Evolutionary conservation across 768 basidiomycete genomes (phyloP).

Genomic region (Boletus vermiculosoides): DNA sequence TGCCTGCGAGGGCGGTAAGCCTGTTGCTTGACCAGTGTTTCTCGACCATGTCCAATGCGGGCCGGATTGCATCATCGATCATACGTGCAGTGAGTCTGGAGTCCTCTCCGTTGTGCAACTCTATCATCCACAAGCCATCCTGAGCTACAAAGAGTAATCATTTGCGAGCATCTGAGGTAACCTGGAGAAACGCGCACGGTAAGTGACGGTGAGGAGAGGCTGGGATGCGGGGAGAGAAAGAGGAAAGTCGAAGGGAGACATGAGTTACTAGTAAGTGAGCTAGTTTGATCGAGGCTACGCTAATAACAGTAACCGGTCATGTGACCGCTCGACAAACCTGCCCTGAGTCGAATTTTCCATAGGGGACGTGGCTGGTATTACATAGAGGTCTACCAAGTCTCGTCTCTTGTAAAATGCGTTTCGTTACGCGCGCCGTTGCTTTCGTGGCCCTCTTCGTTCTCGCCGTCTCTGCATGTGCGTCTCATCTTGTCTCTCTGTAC

Average conservation of each 20-base stretch:
- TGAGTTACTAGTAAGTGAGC: not conserved
- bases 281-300: not conserved
- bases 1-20: conserved; percentile 43
- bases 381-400: not conserved
- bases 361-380: conserved; percentile 26
- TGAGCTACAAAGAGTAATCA: conserved; percentile 25
- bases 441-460: conserved; percentile 30
- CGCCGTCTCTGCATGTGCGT: conserved; percentile 33
- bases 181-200: conserved; percentile 43
- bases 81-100: conserved; percentile 62
- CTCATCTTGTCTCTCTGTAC: not conserved
- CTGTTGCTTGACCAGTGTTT: conserved; percentile 62
- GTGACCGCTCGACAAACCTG: conserved; percentile 21
- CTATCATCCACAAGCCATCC: conserved; percentile 71
- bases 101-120: conserved; percentile 77
- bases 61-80: conserved; percentile 58
- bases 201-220: conserved; percentile 65
- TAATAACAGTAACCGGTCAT: conserved; percentile 5
- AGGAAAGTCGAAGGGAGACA: conserved; percentile 29
- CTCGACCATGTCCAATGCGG: conserved; percentile 73
- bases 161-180: not conserved
- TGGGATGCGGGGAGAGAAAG: conserved; percentile 47
- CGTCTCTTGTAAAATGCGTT: conserved; percentile 31
- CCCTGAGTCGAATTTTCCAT: conserved; percentile 25
- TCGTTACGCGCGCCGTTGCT: conserved; percentile 29